These are phyloP conservation scores for Starmerella scarabaei DNA, from an alignment of 805 yeast species.

Conservation along the genomic window DNA sequence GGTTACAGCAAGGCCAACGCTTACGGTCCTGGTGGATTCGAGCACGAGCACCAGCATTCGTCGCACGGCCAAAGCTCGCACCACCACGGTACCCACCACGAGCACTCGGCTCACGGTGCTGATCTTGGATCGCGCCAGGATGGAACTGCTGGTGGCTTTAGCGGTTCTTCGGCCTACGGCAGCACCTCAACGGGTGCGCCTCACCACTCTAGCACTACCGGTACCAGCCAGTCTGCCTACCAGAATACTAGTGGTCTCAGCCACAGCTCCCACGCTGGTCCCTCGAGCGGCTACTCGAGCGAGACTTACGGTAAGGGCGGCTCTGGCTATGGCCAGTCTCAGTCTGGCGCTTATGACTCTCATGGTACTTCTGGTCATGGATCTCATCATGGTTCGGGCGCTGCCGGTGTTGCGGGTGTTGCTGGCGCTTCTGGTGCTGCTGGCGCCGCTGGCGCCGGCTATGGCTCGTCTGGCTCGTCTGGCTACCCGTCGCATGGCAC, in stretches of 20 bases:
- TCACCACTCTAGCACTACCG: no score
- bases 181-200: no score
- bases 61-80: neutral
- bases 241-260: no score
- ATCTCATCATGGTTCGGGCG: neutral
- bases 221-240: no score
- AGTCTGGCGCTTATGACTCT: neutral
- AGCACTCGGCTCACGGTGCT: neutral
- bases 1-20: no score
- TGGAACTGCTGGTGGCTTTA: no score
- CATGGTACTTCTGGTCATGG: neutral
- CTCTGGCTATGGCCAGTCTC: neutral
- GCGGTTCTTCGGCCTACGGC: no score
- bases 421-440: constrained; percentile 1
- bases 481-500: neutral
- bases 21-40: no score
- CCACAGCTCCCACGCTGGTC: no score
- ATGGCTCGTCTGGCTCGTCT: no score
- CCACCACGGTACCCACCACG: neutral
- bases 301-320: neutral
- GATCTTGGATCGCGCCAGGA: no score
- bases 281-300: no score
- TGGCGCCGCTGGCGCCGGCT: neutral
- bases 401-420: constrained; percentile 1
- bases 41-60: neutral